A percentile compares a stretch with the other conserved stretches of the same genome.
These are phyloP conservation scores for Gracilariopsis chorda DNA, from an alignment of 23 red algal genomes.

Conservation along the genomic window DNA sequence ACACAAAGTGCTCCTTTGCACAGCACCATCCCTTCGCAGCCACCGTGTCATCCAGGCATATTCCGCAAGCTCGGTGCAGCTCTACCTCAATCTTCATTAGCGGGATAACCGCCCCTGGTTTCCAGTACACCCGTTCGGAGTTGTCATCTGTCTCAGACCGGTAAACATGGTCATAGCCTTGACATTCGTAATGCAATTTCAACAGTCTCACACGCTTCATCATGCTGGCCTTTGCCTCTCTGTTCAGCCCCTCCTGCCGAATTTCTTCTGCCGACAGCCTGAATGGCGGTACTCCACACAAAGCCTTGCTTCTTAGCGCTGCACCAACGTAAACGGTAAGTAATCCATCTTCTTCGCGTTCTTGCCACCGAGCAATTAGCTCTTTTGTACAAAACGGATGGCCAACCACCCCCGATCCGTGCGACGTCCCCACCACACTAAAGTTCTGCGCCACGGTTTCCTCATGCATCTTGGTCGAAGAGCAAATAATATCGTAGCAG, in stretches of 20 bases:
- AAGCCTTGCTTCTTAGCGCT: background rate
- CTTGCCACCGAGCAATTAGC: background rate
- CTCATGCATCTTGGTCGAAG: background rate
- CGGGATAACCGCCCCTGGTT: slow-evolving; percentile 1
- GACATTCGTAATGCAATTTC: no score
- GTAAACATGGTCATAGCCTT: slow-evolving; percentile 20
- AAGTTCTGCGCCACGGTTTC: background rate
- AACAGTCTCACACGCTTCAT: background rate
- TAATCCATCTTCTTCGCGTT: background rate
- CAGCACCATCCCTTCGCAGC: slow-evolving; percentile 36
- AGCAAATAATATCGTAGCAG: slow-evolving; percentile 40
- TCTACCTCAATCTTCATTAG: slow-evolving; percentile 16
- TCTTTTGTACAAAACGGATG: background rate
- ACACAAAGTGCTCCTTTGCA: slow-evolving; percentile 35
- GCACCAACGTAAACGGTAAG: slow-evolving; percentile 13
- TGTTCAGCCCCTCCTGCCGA: background rate
- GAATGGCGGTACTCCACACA: background rate
- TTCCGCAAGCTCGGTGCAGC: slow-evolving; percentile 2
- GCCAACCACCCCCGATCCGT: background rate
- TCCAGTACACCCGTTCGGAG: slow-evolving; percentile 41
- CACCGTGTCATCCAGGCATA: slow-evolving; percentile 39
- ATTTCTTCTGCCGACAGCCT: background rate
- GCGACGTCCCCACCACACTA: background rate
- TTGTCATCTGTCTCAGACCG: background rate
- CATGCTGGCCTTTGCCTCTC: background rate